A percentile compares a stretch with the other conserved stretches of the same genome.
Conservation (phyloP, 2,329 filamentous ascomycete species). For the Xylaria digitata region DNA sequence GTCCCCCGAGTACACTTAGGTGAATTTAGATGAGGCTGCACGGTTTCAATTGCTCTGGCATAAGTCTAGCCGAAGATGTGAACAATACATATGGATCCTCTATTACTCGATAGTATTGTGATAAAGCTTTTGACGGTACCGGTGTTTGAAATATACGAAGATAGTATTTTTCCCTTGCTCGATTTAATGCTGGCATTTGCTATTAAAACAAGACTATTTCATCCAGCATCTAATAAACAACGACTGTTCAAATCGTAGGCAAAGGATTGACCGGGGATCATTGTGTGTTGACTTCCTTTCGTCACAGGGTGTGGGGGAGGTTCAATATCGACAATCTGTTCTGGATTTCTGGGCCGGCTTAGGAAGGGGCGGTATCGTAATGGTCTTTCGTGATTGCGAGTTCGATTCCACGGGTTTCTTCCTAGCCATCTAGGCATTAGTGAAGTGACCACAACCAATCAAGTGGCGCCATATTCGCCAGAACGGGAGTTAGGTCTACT, state of each 20-base stretch:
- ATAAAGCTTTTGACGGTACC: background rate
- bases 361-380: background rate
- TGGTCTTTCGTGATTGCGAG: constrained; percentile 11
- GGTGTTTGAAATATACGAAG: background rate
- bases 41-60: too few species aligned
- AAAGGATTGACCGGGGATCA: background rate
- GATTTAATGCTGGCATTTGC: background rate
- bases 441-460: background rate
- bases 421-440: background rate
- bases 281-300: background rate
- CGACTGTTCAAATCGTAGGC: background rate
- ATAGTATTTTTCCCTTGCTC: background rate
- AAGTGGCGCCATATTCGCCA: too few species aligned
- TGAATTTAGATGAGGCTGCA: background rate
- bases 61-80: too few species aligned
- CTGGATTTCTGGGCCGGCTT: background rate
- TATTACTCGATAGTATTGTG: background rate
- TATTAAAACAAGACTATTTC: background rate
- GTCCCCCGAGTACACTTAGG: background rate
- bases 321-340: background rate
- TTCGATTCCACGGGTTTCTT: constrained; percentile 20
- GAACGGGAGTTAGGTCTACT: background rate
- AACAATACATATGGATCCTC: background rate
- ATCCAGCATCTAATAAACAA: background rate
- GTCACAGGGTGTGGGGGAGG: background rate